Evolutionary conservation across 495 filamentous ascomycete species (phyloP).

Genomic region (Aspergillus avenaceus): DNA sequence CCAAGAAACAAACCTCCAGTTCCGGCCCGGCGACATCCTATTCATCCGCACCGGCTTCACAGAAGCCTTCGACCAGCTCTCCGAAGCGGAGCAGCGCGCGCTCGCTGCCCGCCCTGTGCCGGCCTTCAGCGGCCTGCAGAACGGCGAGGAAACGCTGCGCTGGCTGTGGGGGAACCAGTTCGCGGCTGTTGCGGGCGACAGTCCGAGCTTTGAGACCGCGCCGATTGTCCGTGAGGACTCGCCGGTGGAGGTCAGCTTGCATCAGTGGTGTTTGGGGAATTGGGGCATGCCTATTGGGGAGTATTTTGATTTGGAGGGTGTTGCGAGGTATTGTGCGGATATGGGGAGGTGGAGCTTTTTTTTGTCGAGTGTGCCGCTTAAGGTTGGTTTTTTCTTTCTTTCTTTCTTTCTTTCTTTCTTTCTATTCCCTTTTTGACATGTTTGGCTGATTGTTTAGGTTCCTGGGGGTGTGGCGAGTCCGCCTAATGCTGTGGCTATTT

Average conservation of each 20-base stretch:
- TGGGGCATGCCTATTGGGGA: conserved; percentile 60
- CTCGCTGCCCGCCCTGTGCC: conserved; percentile 24
- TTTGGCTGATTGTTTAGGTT: conserved; percentile 17
- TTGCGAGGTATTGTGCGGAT: conserved; percentile 41
- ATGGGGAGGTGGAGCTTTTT: conserved; percentile 47
- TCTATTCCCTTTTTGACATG: not conserved
- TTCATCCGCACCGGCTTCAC: conserved; percentile 51
- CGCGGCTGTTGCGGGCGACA: conserved; percentile 49
- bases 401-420: conserved; percentile 2
- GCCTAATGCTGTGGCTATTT: conserved; percentile 47
- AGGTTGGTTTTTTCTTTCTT: conserved; percentile 29
- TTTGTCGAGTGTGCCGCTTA: conserved; percentile 51
- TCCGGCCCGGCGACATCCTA: conserved; percentile 50
- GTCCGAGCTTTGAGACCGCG: conserved; percentile 38
- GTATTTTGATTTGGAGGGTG: conserved; percentile 52
- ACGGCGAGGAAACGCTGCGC: conserved; percentile 33
- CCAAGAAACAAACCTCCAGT: conserved; percentile 27
- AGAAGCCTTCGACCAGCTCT: conserved; percentile 34
- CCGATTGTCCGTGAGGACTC: conserved; percentile 7
- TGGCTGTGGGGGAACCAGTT: conserved; percentile 51
- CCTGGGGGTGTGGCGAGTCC: conserved; percentile 53
- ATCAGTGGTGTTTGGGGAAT: conserved; percentile 50
- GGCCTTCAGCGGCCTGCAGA: conserved; percentile 42
- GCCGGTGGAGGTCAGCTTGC: conserved; percentile 27
- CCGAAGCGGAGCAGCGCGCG: conserved; percentile 20